Percentiles rank a stretch among this genome's conserved stretches.
These are phyloP conservation scores for Penicillium chermesinum DNA, from an alignment of 495 filamentous ascomycete species.

Conservation along the genomic window DNA sequence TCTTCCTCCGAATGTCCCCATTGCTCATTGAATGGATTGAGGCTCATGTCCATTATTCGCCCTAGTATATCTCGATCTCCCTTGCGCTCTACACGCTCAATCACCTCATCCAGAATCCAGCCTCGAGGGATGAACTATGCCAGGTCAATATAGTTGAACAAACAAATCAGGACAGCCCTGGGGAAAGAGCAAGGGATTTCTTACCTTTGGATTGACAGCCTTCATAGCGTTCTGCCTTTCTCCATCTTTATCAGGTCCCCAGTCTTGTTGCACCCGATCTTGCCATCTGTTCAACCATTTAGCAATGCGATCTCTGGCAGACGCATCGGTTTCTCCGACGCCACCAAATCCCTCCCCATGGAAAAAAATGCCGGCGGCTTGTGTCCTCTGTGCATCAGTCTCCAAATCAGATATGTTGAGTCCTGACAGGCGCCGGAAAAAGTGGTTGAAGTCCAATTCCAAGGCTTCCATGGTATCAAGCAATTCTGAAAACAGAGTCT, in stretches of 20 bases:
- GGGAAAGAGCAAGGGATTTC: conserved; percentile 1
- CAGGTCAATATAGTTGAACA: neutral
- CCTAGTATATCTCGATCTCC: conserved; percentile 74
- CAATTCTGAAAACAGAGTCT: conserved; percentile 66
- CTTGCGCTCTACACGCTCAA: conserved; percentile 76
- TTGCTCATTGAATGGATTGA: conserved; percentile 75
- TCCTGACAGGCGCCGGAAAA: conserved; percentile 70
- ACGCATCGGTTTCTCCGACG: conserved; percentile 50
- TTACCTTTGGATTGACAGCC: conserved; percentile 73
- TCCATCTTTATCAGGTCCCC: conserved; percentile 52
- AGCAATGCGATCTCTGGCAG: conserved; percentile 57
- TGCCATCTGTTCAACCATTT: conserved; percentile 76
- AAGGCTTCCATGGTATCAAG: conserved; percentile 77
- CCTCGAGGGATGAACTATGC: conserved; percentile 68
- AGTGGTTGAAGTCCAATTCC: conserved; percentile 86
- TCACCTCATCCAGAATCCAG: conserved; percentile 93
- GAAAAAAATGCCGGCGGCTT: conserved; percentile 64
- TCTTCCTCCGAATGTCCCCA: conserved; percentile 69
- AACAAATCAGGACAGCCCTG: neutral
- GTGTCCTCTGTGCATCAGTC: conserved; percentile 52
- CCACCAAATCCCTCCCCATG: conserved; percentile 57
- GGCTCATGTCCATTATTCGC: conserved; percentile 70
- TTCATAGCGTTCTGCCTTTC: conserved; percentile 71
- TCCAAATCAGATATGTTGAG: conserved; percentile 54
- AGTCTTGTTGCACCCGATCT: conserved; percentile 63